Percentiles rank a stretch among this genome's conserved stretches.
phyloP scores from a whole-genome alignment of 768 basidiomycete genomes.

The Pisolithus orientalis region DNA sequence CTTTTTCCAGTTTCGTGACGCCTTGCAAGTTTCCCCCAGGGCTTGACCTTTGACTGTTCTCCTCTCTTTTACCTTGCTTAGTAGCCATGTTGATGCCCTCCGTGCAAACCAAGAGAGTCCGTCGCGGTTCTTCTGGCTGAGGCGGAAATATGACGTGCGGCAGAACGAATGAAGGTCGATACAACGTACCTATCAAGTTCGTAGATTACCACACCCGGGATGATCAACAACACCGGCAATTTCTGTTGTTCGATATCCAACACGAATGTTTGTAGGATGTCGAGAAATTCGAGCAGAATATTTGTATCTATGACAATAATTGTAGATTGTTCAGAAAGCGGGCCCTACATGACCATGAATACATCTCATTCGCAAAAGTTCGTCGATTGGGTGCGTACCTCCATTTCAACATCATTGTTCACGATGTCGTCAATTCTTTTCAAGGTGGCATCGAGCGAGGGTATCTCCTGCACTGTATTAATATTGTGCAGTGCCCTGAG shows the following conservation, averaged over 20 bases:
- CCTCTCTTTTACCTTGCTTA: slow-evolving; percentile 53
- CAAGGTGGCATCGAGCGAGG: slow-evolving; percentile 35
- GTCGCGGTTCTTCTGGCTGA: slow-evolving; percentile 36
- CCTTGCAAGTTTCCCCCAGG: slow-evolving; percentile 55
- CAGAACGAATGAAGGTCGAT: background rate
- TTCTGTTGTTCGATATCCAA: slow-evolving; percentile 46
- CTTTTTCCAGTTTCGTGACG: slow-evolving; percentile 56
- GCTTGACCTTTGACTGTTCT: slow-evolving; percentile 55
- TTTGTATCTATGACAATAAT: slow-evolving; percentile 76
- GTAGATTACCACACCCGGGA: slow-evolving; percentile 69
- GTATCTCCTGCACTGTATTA: slow-evolving; percentile 6
- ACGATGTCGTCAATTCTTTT: slow-evolving; percentile 48
- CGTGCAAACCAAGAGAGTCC: slow-evolving; percentile 58
- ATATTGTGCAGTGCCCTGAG: background rate
- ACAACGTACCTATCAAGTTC: slow-evolving; percentile 66
- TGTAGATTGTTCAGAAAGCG: slow-evolving; percentile 34
- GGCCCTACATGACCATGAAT: slow-evolving; percentile 27
- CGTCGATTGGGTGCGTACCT: slow-evolving; percentile 35
- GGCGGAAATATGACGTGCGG: background rate
- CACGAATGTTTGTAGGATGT: slow-evolving; percentile 58
- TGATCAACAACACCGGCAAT: slow-evolving; percentile 54
- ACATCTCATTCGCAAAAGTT: background rate
- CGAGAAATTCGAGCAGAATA: slow-evolving; percentile 62
- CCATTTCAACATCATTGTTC: slow-evolving; percentile 70
- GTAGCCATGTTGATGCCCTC: slow-evolving; percentile 62